Evolutionary conservation across 805 yeast species (phyloP).

Genomic region (Maudiozyma pseudohumilis): DNA sequence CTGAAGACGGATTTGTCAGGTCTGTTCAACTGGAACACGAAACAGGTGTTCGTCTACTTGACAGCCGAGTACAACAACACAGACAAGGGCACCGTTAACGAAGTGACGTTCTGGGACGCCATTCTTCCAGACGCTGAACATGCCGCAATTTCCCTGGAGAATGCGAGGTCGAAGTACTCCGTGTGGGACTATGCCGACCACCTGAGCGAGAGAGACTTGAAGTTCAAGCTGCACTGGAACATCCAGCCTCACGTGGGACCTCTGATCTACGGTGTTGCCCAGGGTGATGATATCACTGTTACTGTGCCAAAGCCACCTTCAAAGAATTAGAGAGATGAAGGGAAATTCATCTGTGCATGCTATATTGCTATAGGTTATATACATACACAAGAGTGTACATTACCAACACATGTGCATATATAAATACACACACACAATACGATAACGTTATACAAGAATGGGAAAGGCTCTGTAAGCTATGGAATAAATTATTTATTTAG

Average conservation of each 20-base stretch:
- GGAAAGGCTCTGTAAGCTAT: not conserved
- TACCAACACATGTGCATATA: not conserved
- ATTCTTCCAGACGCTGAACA: conserved; percentile 52
- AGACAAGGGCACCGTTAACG: conserved; percentile 38
- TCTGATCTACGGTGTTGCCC: conserved; percentile 54
- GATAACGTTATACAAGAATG: not conserved
- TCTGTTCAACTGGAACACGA: conserved; percentile 93
- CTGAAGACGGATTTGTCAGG: conserved; percentile 64
- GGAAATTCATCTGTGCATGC: not conserved
- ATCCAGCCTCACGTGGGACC: conserved; percentile 88
- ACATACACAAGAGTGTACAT: no score
- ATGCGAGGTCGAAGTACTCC: conserved; percentile 61
- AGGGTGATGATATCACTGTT: conserved; percentile 14
- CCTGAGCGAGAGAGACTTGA: conserved; percentile 53
- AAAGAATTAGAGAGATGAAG: not conserved
- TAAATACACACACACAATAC: not conserved
- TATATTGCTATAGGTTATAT: no score
- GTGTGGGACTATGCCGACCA: conserved; percentile 73
- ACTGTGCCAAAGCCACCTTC: conserved; percentile 2
- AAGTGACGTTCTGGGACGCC: conserved; percentile 85
- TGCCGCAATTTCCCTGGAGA: conserved; percentile 45
- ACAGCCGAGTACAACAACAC: conserved; percentile 68
- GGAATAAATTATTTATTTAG: not conserved
- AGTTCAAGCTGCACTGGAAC: conserved; percentile 73
- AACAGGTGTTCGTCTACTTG: conserved; percentile 85